Evolutionary conservation across 1,139 yeast genomes (phyloP).

Genomic region (Hansenula sp.): DNA sequence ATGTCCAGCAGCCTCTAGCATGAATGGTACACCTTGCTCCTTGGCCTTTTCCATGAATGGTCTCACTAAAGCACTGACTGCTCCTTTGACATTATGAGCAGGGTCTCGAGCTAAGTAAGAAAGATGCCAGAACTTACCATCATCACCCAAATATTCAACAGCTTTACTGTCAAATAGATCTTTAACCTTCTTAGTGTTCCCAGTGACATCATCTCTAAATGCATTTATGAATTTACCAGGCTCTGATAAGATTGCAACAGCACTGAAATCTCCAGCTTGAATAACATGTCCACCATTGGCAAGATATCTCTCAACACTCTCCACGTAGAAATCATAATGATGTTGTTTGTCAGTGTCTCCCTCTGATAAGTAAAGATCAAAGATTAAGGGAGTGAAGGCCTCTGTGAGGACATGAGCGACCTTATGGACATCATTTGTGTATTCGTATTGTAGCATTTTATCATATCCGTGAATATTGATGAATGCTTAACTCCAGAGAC

Average conservation of each 20-base stretch:
- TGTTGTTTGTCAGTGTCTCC: too few species aligned
- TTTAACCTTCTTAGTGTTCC: conserved; percentile 5
- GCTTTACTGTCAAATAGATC: neutral
- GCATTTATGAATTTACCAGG: conserved; percentile 7
- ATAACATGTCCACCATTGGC: conserved; percentile 8
- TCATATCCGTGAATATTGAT: too few species aligned
- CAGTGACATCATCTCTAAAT: neutral
- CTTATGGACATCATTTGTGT: too few species aligned
- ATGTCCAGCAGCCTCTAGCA: conserved; percentile 13
- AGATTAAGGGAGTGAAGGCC: too few species aligned
- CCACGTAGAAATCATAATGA: neutral
- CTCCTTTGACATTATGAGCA: conserved; percentile 6
- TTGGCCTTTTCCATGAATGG: conserved; percentile 9
- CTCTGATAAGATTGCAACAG: conserved; percentile 15
- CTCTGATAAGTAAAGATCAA: too few species aligned
- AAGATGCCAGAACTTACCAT: conserved; percentile 7
- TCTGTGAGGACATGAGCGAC: too few species aligned
- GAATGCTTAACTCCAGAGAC: too few species aligned
- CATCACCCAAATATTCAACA: neutral
- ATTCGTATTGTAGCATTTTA: too few species aligned
- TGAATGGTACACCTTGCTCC: conserved; percentile 9
- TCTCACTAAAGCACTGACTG: conserved; percentile 13
- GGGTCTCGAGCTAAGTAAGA: conserved; percentile 15
- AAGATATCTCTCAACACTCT: conserved; percentile 3
- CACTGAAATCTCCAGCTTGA: conserved; percentile 11